These are phyloP conservation scores for Phoma sp. DNA, from an alignment of 2,329 filamentous ascomycete genomes.

Conservation along the genomic window DNA sequence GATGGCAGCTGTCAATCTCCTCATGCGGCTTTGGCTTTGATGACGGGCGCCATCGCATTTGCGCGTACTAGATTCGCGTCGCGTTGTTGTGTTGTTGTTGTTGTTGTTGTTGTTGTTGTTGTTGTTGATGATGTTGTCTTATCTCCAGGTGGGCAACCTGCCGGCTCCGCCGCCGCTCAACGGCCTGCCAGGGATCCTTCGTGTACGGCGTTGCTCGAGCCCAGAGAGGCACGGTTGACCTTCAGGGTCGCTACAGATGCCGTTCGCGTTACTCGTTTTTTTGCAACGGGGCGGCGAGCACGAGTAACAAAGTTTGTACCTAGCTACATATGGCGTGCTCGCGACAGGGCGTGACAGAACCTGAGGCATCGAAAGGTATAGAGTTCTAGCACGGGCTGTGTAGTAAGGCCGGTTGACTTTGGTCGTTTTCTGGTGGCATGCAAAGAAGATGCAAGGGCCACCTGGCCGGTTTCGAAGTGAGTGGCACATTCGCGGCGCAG, in stretches of 20 bases:
- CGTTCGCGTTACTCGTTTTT: not conserved
- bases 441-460: conserved; percentile 19
- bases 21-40: not conserved
- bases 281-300: conserved; percentile 18
- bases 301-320: conserved; percentile 12
- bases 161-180: not conserved
- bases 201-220: conserved; percentile 19
- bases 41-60: conserved; percentile 5
- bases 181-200: conserved; percentile 24
- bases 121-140: conserved; percentile 2
- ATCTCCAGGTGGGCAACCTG: conserved; percentile 3
- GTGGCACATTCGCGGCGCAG: conserved; percentile 13
- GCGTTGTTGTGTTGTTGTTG: conserved; percentile 17
- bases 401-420: conserved; percentile 2
- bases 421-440: conserved; percentile 17
- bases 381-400: conserved; percentile 19
- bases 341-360: conserved; percentile 2
- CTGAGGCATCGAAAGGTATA: conserved; percentile 12
- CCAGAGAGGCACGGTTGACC: conserved; percentile 6
- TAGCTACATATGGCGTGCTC: conserved; percentile 12
- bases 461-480: conserved; percentile 17
- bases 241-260: conserved; percentile 14
- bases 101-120: conserved; percentile 4
- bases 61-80: conserved; percentile 11
- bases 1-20: conserved; percentile 15